A percentile compares a stretch with the other conserved stretches of the same genome.
These are phyloP conservation scores for Kuraishia piskuri DNA, from an alignment of 805 yeast genomes.

Conservation along the genomic window DNA sequence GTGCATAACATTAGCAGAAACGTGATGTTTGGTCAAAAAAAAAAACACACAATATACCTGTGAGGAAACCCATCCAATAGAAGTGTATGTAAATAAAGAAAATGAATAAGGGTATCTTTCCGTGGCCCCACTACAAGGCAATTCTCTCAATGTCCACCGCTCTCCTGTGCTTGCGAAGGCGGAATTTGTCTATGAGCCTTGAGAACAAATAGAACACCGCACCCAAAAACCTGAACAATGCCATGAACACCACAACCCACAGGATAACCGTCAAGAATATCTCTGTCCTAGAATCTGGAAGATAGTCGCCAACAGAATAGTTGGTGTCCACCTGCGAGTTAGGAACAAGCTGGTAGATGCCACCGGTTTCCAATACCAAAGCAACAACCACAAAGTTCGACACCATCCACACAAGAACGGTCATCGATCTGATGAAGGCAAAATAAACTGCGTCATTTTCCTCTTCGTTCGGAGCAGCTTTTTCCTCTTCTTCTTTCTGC, in stretches of 20 bases:
- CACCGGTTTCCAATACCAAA: slow-evolving; percentile 79
- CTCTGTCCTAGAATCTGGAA: slow-evolving; percentile 37
- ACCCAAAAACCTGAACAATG: slow-evolving; percentile 75
- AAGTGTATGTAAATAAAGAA: not conserved
- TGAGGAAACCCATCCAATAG: not conserved
- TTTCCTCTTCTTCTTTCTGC: slow-evolving; percentile 23
- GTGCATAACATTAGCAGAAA: not conserved
- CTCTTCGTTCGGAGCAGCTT: slow-evolving; percentile 28
- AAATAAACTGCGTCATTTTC: slow-evolving; percentile 66
- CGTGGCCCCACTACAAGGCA: not conserved
- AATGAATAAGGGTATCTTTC: not conserved
- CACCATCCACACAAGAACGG: slow-evolving; percentile 84
- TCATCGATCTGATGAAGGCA: slow-evolving; percentile 83
- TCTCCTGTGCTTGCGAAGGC: not conserved
- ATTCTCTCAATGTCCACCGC: not conserved
- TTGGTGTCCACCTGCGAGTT: slow-evolving; percentile 7
- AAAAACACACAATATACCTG: not conserved
- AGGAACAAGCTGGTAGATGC: slow-evolving; percentile 43
- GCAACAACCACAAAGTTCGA: slow-evolving; percentile 79
- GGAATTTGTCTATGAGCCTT: slow-evolving; percentile 8
- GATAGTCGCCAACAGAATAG: slow-evolving; percentile 18
- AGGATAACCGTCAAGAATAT: slow-evolving; percentile 75
- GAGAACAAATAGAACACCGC: slow-evolving; percentile 47
- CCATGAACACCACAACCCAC: slow-evolving; percentile 91
- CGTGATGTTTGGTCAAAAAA: not conserved